Base-by-base conservation (phyloP, 176 grass and related monocot genomes). In the Eremochloa ophiuroides region DNA sequence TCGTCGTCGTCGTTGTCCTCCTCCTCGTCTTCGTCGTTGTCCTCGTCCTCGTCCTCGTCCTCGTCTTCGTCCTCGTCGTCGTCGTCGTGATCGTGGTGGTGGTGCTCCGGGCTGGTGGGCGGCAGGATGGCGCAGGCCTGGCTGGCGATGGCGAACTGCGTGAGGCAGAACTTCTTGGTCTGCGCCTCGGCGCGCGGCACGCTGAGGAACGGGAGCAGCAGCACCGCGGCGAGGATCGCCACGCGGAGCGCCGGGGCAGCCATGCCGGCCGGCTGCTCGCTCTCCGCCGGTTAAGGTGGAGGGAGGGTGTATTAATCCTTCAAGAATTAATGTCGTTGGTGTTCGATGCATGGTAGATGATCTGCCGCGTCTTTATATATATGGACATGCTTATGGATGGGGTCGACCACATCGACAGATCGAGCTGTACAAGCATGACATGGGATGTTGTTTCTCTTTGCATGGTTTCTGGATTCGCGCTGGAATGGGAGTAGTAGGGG, bases 91-190 rank as follows among this genome's bases (percentile, higher is more conserved):
- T 69, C 3, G 2, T 31, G 73, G 37, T 74, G 79, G 69, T 8
- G 73, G 30, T 26, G 37, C 78, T 87, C 82, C 17, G 40, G 31
- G 41, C 27, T 40, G 51, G 62, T 65, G 11, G 84, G 91, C 10
- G 87, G 87, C 35, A 97, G 51, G 42, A 94, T 78, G 64, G 87
- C 33, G 39, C 94, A 97, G 9, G 94, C 94, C 65, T 94, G 91
- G 84, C 83, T 97, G 33, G 94, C 94, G 17, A 89, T 78, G 29
- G 88, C 79, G 85, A 97, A 87, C 85, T 97, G 94, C 12, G 79
- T 82, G 66, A 87, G 80, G 87, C 94, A 97, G 86, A 90, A 88
- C 10, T 89, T 88, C 66, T 84, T 82, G 35, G 64, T 83, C 73
- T 87, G 82, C 50, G 82, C 77, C 47, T 53, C 60, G 2, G 48